Evolutionary conservation across 495 filamentous ascomycete genomes (phyloP).

Genomic region (Cercophora newfieldiana): DNA sequence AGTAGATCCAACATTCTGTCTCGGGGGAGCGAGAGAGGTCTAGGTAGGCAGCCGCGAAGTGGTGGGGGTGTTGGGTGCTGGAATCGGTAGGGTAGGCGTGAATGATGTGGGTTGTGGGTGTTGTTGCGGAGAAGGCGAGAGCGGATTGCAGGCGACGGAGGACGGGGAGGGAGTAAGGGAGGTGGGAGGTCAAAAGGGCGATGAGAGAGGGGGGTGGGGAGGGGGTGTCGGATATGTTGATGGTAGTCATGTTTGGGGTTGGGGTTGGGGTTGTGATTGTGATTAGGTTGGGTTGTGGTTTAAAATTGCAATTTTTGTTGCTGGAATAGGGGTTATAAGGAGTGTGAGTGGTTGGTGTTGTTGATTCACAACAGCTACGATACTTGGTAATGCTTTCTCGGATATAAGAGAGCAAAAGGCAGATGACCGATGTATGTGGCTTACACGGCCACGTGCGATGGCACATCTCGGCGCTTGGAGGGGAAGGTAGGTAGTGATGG

Average conservation of each 20-base stretch:
- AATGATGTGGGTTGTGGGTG: constrained; percentile 32
- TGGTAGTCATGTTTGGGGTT: constrained; percentile 7
- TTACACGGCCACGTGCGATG: neutral
- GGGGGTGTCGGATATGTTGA: constrained; percentile 35
- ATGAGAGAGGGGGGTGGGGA: constrained; percentile 39
- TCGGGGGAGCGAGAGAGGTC: constrained; percentile 58
- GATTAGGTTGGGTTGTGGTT: neutral
- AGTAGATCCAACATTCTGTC: constrained; percentile 63
- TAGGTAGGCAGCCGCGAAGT: constrained; percentile 55
- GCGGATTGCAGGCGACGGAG: constrained; percentile 61
- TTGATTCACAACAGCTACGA: neutral
- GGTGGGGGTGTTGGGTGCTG: neutral
- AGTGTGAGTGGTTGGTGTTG: neutral
- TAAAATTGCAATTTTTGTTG: neutral
- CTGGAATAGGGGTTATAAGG: neutral
- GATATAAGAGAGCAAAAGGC: neutral
- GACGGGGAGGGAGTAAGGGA: constrained; percentile 58
- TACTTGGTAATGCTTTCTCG: neutral
- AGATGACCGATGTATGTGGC: neutral
- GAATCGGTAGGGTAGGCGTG: neutral
- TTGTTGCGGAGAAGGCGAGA: constrained; percentile 20
- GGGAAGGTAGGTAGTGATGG: neutral
- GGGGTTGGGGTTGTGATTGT: neutral
- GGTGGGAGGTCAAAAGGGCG: constrained; percentile 45
- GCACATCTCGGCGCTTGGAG: neutral